Conservation (phyloP, 805 yeast genomes). For the Wickerhamomyces rabaulensis region DNA sequence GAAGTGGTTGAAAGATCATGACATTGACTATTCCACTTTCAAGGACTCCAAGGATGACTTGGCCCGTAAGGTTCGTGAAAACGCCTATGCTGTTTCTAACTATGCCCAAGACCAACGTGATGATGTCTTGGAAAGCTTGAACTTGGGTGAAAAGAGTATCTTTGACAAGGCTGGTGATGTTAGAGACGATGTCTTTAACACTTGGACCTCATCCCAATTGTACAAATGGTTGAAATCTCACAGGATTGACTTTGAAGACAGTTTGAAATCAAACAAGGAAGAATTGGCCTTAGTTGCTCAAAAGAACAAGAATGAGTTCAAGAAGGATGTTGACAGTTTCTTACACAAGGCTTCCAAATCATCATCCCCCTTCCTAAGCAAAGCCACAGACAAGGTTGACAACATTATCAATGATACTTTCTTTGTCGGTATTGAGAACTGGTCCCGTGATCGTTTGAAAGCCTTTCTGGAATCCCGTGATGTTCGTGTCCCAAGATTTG, state of each 20-base stretch:
- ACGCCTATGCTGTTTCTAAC: conserved; percentile 39
- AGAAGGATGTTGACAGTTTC: conserved; percentile 37
- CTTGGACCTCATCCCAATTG: conserved; percentile 51
- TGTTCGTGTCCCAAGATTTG: conserved; percentile 32
- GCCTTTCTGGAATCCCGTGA: conserved; percentile 37
- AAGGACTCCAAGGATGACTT: conserved; percentile 42
- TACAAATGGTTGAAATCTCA: conserved; percentile 48
- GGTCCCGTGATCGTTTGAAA: conserved; percentile 42
- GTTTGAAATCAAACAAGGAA: conserved; percentile 29
- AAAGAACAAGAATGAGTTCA: conserved; percentile 29
- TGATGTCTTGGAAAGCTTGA: conserved; percentile 34
- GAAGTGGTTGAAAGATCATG: conserved; percentile 43
- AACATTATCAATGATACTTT: conserved; percentile 40
- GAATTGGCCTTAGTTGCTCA: conserved; percentile 31
- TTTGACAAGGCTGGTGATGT: conserved; percentile 35
- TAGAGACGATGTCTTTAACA: conserved; percentile 40
- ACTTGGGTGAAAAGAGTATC: conserved; percentile 29
- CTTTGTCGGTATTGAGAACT: conserved; percentile 37
- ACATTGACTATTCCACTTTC: conserved; percentile 30
- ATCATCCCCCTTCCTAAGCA: conserved; percentile 31
- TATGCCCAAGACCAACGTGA: conserved; percentile 34
- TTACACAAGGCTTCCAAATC: conserved; percentile 22
- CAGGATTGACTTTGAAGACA: conserved; percentile 33
- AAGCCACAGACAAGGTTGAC: conserved; percentile 28
- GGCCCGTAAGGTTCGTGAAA: conserved; percentile 37